Evolutionary conservation across 75 land plant genomes (phyloP).

Genomic region (Cunninghamia lanceolata): DNA sequence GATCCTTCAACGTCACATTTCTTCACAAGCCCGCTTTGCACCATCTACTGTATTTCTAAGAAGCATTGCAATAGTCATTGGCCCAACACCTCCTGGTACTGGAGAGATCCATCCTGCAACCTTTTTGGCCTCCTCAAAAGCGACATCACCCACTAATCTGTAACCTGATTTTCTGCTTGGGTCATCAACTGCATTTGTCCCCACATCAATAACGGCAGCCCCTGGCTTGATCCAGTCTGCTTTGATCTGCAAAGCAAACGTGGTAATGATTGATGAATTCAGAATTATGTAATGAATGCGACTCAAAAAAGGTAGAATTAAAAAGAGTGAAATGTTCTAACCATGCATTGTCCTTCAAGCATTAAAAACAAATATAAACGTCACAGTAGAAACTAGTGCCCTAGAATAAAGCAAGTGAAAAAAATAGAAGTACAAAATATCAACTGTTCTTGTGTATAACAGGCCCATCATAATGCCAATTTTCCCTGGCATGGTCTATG

Average conservation of each 20-base stretch:
- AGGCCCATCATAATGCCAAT: background rate
- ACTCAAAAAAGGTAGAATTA: background rate
- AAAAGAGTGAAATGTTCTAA: background rate
- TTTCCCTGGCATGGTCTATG: background rate
- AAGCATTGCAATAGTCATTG: slow-evolving; percentile 91
- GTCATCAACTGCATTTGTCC: slow-evolving; percentile 66
- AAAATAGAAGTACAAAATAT: background rate
- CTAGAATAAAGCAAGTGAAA: background rate
- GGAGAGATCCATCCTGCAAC: slow-evolving; percentile 84
- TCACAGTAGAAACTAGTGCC: background rate
- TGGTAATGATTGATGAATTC: background rate
- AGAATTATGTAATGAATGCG: too few relatives aligned
- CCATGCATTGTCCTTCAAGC: background rate
- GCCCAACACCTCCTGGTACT: slow-evolving; percentile 91
- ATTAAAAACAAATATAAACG: background rate
- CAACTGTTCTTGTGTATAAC: background rate
- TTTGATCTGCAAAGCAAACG: slow-evolving; percentile 50
- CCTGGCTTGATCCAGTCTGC: slow-evolving; percentile 84
- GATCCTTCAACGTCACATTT: background rate
- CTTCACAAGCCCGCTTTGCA: slow-evolving; percentile 43
- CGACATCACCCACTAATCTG: slow-evolving; percentile 78
- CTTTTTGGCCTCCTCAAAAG: slow-evolving; percentile 64
- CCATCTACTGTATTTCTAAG: slow-evolving; percentile 70
- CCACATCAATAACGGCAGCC: slow-evolving; percentile 78
- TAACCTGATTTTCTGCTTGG: slow-evolving; percentile 70